Evolutionary conservation across 306 rosid species (phyloP).

Genomic region (Cercis canadensis): DNA sequence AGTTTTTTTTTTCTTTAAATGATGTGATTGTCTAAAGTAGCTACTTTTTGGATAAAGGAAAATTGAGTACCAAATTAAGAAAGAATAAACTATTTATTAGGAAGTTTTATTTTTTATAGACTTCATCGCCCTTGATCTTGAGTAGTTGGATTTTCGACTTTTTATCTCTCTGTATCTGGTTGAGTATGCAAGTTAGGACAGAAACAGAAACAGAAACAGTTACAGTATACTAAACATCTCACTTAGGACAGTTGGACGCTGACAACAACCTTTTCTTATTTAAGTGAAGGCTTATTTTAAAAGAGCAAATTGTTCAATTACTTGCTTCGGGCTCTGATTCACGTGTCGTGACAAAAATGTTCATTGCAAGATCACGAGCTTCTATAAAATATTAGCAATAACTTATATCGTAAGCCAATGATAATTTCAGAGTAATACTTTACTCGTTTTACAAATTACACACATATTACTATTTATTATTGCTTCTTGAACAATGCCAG

Average conservation of each 20-base stretch:
- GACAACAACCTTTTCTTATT: constrained; percentile 7
- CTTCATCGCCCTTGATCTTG: too few species aligned
- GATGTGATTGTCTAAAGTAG: too few species aligned
- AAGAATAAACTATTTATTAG: too few species aligned
- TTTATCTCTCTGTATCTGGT: too few species aligned
- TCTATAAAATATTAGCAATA: constrained; percentile 22
- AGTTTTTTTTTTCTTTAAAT: too few species aligned
- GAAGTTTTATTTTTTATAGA: too few species aligned
- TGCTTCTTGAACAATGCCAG: constrained; percentile 36
- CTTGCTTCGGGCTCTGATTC: constrained; percentile 4
- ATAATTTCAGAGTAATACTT: neutral
- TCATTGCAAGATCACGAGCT: constrained; percentile 8
- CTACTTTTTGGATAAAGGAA: too few species aligned
- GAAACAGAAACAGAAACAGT: neutral
- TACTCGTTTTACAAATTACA: constrained; percentile 8
- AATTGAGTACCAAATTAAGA: too few species aligned
- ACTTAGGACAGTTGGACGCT: constrained; percentile 7
- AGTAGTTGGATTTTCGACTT: too few species aligned
- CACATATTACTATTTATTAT: neutral
- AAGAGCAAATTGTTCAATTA: neutral
- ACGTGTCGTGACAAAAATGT: constrained; percentile 36
- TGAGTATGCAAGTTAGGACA: too few species aligned
- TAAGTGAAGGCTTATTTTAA: constrained; percentile 18
- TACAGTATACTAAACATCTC: constrained; percentile 6
- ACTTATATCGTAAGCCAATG: constrained; percentile 42